A percentile compares a stretch with the other conserved stretches of the same genome.
Evolutionary conservation across 805 yeast species (phyloP).

Genomic region (Teunomyces funiuensis): DNA sequence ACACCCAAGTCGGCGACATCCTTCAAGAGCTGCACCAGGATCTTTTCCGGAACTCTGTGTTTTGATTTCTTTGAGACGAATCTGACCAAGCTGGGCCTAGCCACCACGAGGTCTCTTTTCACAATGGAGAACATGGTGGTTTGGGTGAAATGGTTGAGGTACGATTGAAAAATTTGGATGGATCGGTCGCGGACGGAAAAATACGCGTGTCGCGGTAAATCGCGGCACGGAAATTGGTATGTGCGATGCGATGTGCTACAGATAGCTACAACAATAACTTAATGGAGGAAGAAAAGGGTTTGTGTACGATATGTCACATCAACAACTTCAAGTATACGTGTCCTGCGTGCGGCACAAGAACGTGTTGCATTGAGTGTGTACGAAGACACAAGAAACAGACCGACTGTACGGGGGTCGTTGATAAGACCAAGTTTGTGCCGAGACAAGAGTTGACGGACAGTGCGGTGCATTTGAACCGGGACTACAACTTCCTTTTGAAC

Average conservation of each 20-base stretch:
- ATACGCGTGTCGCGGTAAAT: conserved; percentile 5
- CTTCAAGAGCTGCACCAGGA: conserved; percentile 72
- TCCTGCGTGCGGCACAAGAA: conserved; percentile 67
- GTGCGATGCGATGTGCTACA: conserved; percentile 1
- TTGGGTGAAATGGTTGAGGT: not conserved
- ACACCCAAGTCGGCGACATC: conserved; percentile 65
- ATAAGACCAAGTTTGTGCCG: conserved; percentile 57
- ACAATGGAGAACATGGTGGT: not conserved
- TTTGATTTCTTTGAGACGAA: conserved; percentile 10
- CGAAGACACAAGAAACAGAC: conserved; percentile 62
- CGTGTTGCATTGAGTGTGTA: conserved; percentile 75
- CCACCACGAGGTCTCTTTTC: conserved; percentile 4
- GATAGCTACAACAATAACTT: no score
- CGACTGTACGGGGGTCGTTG: conserved; percentile 66
- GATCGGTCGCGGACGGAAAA: conserved; percentile 1
- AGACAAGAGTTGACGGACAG: conserved; percentile 42
- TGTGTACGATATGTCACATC: conserved; percentile 38
- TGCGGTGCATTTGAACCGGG: conserved; percentile 65
- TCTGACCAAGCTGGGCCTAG: conserved; percentile 12
- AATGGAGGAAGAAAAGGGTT: conserved; percentile 9
- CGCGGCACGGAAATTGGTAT: not conserved
- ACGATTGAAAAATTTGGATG: conserved; percentile 3
- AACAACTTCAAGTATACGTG: conserved; percentile 64
- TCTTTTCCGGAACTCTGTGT: conserved; percentile 35
- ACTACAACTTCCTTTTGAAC: conserved; percentile 69